Conservation (phyloP, 1,284 basidiomycete genomes). For the Inonotus obliquus region DNA sequence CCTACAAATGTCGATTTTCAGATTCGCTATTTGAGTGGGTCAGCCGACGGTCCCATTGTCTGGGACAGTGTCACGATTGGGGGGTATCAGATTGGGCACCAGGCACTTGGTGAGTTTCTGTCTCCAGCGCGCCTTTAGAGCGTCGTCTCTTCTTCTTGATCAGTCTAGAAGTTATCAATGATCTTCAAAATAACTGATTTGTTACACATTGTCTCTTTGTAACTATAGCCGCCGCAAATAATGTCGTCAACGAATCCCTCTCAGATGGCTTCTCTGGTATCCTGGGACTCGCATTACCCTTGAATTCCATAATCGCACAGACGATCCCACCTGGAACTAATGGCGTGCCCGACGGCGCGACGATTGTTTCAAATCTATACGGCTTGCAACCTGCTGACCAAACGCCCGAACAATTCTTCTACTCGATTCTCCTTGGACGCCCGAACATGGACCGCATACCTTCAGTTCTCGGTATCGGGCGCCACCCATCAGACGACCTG, state of each 20-base stretch:
- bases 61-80: slow-evolving; percentile 62
- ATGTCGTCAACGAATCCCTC: slow-evolving; percentile 51
- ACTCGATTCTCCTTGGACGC: slow-evolving; percentile 61
- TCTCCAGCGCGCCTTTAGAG: background rate
- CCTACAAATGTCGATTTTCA: slow-evolving; percentile 38
- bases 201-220: background rate
- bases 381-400: slow-evolving; percentile 46
- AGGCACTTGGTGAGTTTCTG: slow-evolving; percentile 49
- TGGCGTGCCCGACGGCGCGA: slow-evolving; percentile 55
- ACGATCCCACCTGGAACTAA: slow-evolving; percentile 41
- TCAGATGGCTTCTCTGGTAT: slow-evolving; percentile 52
- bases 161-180: background rate
- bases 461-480: slow-evolving; percentile 60
- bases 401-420: slow-evolving; percentile 55
- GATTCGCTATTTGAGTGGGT: slow-evolving; percentile 56
- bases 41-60: slow-evolving; percentile 52
- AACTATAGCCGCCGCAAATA: slow-evolving; percentile 46
- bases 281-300: slow-evolving; percentile 67
- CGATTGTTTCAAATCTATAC: slow-evolving; percentile 61
- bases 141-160: background rate
- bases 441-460: slow-evolving; percentile 54
- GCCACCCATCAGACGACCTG: slow-evolving; percentile 43
- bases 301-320: slow-evolving; percentile 54
- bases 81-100: slow-evolving; percentile 50
- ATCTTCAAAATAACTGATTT: background rate